Conservation (phyloP, 208 protist genomes). For the Sergeia podlipaevii region DNA sequence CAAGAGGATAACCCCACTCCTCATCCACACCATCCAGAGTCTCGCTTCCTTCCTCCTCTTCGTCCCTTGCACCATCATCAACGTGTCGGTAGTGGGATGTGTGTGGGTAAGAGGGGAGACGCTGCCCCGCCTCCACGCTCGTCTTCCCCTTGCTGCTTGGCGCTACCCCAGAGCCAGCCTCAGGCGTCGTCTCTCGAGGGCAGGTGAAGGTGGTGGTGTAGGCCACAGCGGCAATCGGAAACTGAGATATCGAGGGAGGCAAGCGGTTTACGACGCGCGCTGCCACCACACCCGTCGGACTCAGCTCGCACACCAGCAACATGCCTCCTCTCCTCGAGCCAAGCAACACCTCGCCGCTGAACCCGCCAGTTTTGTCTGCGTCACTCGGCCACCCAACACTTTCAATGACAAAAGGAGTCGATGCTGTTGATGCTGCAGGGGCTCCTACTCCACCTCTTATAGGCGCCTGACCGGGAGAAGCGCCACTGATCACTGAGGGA, state of each 20-base stretch:
- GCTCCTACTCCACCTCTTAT: not conserved
- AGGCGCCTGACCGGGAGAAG: not conserved
- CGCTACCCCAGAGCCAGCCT: not conserved
- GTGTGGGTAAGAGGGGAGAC: not conserved
- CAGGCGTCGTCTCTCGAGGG: constrained; percentile 3
- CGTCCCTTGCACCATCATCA: not conserved
- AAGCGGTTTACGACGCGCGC: constrained; percentile 25
- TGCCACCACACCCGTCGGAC: constrained; percentile 12
- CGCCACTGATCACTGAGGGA: not conserved
- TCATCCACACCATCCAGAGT: not conserved
- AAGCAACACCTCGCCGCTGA: constrained; percentile 27
- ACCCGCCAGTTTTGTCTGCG: constrained; percentile 8
- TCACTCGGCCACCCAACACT: constrained; percentile 21
- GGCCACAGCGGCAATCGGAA: constrained; percentile 12
- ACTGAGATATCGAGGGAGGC: constrained; percentile 5
- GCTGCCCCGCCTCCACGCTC: not conserved
- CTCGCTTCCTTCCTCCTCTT: not conserved
- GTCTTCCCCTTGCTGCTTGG: not conserved
- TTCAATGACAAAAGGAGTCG: constrained; percentile 14
- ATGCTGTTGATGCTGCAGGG: not conserved
- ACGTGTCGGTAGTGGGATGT: not conserved
- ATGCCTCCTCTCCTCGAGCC: constrained; percentile 28
- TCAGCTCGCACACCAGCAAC: constrained; percentile 25
- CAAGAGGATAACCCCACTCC: no score
- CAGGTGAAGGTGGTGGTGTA: constrained; percentile 7